Base-by-base conservation (phyloP, 1,139 yeast species). In the Zygoascus meyerae region DNA sequence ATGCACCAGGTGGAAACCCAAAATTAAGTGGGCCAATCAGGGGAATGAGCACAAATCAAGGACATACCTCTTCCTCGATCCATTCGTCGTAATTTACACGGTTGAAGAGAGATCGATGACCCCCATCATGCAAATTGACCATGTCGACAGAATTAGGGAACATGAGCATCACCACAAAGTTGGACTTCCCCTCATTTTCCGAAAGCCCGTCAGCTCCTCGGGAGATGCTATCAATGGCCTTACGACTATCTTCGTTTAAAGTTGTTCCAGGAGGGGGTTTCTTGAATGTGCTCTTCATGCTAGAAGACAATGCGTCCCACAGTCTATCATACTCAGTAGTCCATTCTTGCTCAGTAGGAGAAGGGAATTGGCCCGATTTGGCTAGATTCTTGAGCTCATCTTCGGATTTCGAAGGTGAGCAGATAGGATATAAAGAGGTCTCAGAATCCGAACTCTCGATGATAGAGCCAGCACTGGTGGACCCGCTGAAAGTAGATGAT, bases 181-280 rank as follows among this genome's bases (percentile, higher is more conserved):
- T 81, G 58, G 77, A 80, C 49, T 76, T 70, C 1, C 94, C 95
- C 32, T 76, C 75, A 28, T 74, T 80, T 44, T 79, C 86, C 58
- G 81, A 77, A 44, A 81, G 75, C 7, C 95, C 95, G 64, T 86
- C 95, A 11, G 86, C 95, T 5, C 95, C 94, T 54, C 95, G 73
- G 44, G 78, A 72, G 44, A 86, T 82, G 46, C 84, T 77, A 63
- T 86, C 95, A 38, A 86, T 68, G 49, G 71, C 62, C 58, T 77
- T 77, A 36, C 72, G 72, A 48, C 75, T 76, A 33, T 77, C 81
- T n/a, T 71, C 72, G n/a, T 77, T 74, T 62, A 86, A 62, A 18
- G 68, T 66, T 1, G 79, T 67, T 17, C 83, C 82, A 0, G 95
- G 95, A 1, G 74, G 65, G 1, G 95, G 95, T 55, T 79, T 81